Base-by-base conservation (phyloP, 371 early-diverging fungal species). In the Mortierella sp. region DNA sequence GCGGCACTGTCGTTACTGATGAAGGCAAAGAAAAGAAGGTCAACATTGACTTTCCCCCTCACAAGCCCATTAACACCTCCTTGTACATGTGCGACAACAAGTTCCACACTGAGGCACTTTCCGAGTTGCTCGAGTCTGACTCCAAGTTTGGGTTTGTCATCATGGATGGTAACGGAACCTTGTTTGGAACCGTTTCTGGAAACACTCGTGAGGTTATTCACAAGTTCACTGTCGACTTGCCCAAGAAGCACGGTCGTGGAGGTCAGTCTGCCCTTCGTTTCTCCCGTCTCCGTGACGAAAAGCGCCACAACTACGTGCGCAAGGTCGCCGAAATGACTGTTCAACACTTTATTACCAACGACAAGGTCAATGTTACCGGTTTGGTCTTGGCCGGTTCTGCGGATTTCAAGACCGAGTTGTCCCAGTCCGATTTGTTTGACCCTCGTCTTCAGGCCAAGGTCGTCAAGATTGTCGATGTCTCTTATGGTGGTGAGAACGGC, bases 181-280 rank as follows among this genome's bases (percentile, higher is more conserved):
- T 99, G 60, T 99, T 98, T 85, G 99, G 99, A 61, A 94, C 96
- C n/a, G 88, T 99, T 28, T 91, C 96, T 66, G 99, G 99, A 58
- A 99, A 97, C 87, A 95, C 95, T 19, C 97, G 99, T 70, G 98
- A 98, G 65, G 93, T 99, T 58, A 87, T 99, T 70, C 98, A 98
- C 88, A 95, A 96, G 83, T 89, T 99, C 64, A 85, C 92, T 28
- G 99, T 99, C 50, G 99, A 99, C 83, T 86, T 99, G 73, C 99
- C 99, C 74, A 99, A 99, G 91, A 99, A 99, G 95, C 99, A 99
- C 93, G 99, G 87, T 65, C 95, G 99, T 87, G 99, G 99, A 90
- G 99, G 99, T 92, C 99, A 99, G 88, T 99, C 99, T 24, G 99
- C 99, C 22, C 93, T 99, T 72, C 97, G 99, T 94, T 99, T 99